Evolutionary conservation across 176 grass and related monocot species (phyloP).

Genomic region (Carex littledalei): DNA sequence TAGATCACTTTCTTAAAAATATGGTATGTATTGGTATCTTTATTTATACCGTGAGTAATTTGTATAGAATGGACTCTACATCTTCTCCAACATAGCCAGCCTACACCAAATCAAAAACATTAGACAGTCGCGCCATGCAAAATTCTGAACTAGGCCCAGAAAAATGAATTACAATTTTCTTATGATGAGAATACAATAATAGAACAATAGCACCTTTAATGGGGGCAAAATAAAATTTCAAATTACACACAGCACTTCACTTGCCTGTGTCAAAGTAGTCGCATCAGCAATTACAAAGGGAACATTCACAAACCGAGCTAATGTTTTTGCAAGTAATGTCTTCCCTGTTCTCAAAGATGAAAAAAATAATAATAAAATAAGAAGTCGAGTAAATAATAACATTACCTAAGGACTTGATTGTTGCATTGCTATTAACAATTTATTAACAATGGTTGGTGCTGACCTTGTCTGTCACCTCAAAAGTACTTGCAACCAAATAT

Average conservation of each 20-base stretch:
- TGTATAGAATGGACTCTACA: slow-evolving; percentile 99
- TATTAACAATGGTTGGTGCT: background rate
- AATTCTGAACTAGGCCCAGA: background rate
- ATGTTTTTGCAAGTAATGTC: slow-evolving; percentile 97
- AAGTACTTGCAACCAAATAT: background rate
- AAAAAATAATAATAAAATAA: slow-evolving; percentile 28
- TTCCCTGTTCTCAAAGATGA: slow-evolving; percentile 59
- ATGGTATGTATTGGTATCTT: background rate
- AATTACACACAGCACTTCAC: slow-evolving; percentile 22
- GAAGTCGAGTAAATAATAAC: background rate
- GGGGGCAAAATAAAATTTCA: background rate
- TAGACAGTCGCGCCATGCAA: background rate
- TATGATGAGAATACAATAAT: slow-evolving; percentile 2
- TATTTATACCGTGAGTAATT: slow-evolving; percentile 73
- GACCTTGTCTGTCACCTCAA: background rate
- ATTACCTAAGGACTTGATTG: background rate
- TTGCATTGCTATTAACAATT: background rate
- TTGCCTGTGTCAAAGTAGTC: slow-evolving; percentile 96
- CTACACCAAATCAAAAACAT: slow-evolving; percentile 41
- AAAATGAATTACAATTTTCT: slow-evolving; percentile 1
- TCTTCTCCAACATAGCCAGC: slow-evolving; percentile 99
- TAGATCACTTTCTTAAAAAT: background rate
- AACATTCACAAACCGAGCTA: slow-evolving; percentile 99
- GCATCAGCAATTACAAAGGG: slow-evolving; percentile 99
- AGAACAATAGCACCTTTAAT: background rate